These are phyloP conservation scores for Rhododendron mucronatum DNA, from an alignment of 148 eudicot genomes.

Conservation along the genomic window DNA sequence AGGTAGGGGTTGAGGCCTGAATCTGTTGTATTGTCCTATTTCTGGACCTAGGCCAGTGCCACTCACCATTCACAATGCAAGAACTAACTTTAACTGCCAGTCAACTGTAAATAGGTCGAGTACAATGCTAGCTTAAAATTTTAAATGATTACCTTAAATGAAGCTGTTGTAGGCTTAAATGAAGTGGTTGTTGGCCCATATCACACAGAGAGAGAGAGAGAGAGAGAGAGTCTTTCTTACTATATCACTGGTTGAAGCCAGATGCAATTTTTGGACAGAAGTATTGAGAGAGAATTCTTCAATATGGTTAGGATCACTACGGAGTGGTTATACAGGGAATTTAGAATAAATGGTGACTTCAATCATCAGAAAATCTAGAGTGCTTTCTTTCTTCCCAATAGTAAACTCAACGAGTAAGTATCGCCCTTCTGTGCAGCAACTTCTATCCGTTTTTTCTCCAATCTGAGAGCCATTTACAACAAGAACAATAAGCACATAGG, in stretches of 20 bases:
- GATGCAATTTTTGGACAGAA: neutral
- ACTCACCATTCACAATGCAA: no score
- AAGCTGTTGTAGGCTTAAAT: neutral
- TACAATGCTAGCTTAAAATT: neutral
- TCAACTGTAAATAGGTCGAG: neutral
- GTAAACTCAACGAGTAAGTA: constrained; percentile 59
- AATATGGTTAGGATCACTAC: neutral
- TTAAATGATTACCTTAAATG: neutral
- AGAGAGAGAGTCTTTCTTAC: neutral
- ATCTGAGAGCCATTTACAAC: constrained; percentile 28
- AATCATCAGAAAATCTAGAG: neutral
- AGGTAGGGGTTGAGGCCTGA: no score
- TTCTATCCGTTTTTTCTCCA: constrained; percentile 76
- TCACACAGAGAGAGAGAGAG: neutral
- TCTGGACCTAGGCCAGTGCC: no score
- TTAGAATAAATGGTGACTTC: neutral
- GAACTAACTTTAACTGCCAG: neutral
- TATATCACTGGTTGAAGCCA: neutral
- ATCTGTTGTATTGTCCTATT: no score
- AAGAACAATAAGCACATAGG: neutral
- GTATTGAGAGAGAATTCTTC: neutral
- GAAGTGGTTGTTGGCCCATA: neutral
- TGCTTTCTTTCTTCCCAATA: constrained; percentile 48
- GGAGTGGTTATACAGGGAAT: neutral
- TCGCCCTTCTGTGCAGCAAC: constrained; percentile 64